Base-by-base conservation (phyloP, 495 filamentous ascomycete species). In the Aspergillus saccharolyticus region DNA sequence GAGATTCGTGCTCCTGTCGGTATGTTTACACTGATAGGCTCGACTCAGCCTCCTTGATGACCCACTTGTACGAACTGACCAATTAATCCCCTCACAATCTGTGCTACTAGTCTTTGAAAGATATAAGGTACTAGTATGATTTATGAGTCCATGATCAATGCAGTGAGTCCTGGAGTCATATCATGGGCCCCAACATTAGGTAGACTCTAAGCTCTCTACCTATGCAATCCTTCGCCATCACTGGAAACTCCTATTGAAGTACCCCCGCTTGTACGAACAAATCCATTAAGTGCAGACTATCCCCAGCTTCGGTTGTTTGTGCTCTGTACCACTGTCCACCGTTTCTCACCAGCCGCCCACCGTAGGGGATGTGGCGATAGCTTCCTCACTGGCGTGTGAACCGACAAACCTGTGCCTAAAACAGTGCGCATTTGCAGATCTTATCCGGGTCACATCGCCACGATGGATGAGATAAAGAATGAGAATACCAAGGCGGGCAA, bases 1-100 rank as follows among this genome's bases (percentile, higher is more conserved):
- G 7, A 39, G 33, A 39, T 39, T 39, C 12, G 14, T 39, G 33
- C 12, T 39, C 33, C 14, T 39, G 5, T 12, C 33, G 12, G 33
- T 39, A 8, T 5, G 33, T 28, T 28, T 28, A 28, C 3, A 4
- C 9, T 28, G 14, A 39, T 8, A 43, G 42, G 44, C 12, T 42
- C 30, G 48, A 1, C 44, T 47, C 16, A 16, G 47, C 15, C n/a
- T 28, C 20, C 47, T 3, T 24, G 47, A n/a, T n/a, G 39, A 4
- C 52, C 52, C 52, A 16, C 42, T 15, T 58, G 56, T 58, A 58
- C 56, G 56, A 58, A 42, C 56, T 24, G 43, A 16, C 56, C 56
- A 58, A 58, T 53, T 28, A 53, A 50, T 42, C 28, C 2, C 42
- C n/a, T 53, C 48, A 14, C 25, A 28, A 28, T 4, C 25, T 28